Evolutionary conservation across 2,329 filamentous ascomycete genomes (phyloP), one percentile per base, ranked within the genome.

Genomic region (Diatrype stigma): DNA sequence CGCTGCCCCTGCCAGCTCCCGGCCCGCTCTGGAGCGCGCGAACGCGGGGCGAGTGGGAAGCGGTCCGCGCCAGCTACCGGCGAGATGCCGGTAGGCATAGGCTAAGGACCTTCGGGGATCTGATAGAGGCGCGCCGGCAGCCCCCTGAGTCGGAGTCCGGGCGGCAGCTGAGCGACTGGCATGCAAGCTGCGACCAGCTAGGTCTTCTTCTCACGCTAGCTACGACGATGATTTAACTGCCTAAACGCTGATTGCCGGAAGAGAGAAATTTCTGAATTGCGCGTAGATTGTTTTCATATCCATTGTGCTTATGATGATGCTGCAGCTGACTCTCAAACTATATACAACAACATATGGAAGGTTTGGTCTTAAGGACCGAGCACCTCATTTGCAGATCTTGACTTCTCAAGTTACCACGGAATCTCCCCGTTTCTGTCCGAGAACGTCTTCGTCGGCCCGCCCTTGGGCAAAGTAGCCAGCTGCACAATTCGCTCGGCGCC

Each of bases 371-470:
- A 10, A 30, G 5, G 10, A 30, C 26, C 5, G 10, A 10, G 10
- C 10, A 30, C 5, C 10, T 30, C 26, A 30, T 30, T 30, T 6
- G 10, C 5, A 10, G 26, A 10, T 10, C 26, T 6, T 30, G 10
- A 10, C 26, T 30, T 30, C 22, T 42, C 40, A 14, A 26, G 6
- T 16, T 42, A 55, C 45, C 50, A 52, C 10, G 30, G 7, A 12
- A 50, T 30, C 14, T 30, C 5, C 6, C 64, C 66, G 4, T 66
- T 42, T 2, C 50, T 46, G 44, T 65, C 56, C 14, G 60, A 63
- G 4, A 63, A 61, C 0, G 64, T 70, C 11, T 49, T 61, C 0
- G 59, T 66, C 3, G 64, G 62, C 1, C 68, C 67, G 42, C 65
- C 64, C 5, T 59, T 50, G 2, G 51, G 57, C 12, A 63, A 28